Base-by-base conservation (phyloP, 2,329 filamentous ascomycete species). In the Aspergillus sp. region DNA sequence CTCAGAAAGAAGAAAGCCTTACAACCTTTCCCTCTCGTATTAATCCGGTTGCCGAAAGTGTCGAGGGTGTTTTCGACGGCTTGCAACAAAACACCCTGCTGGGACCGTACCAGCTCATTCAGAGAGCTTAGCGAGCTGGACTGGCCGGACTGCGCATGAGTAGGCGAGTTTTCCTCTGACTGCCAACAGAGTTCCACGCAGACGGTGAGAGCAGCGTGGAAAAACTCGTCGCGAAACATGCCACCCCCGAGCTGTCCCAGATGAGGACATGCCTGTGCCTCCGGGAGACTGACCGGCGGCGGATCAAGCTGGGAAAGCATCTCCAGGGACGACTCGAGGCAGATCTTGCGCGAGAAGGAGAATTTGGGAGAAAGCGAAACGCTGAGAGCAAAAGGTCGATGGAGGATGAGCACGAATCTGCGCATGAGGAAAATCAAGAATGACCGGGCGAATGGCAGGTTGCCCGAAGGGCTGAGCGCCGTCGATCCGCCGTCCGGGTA, bases 391-490 rank as follows among this genome's bases (percentile, higher is more conserved):
- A 73, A 75, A 1, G 74, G 75, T 7, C 77, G 79, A 62, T 88
- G 85, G 0, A 88, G 73, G 0, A 80, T 77, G 14, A 87, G 77
- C 2, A 86, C 65, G 65, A 85, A 86, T 14, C 85, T 82, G 5
- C 82, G 81, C 4, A 83, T 74, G 0, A 83, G 73, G 46, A 82
- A 80, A 52, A 85, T 80, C 26, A 84, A 70, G 5, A 86, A 67
- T 2, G 71, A 73, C 46, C 67, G 67, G 5, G 71, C 67, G 22
- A 75, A 75, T 18, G 66, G 63, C 47, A 67, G 58, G 16, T 60
- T 64, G n/a, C 59, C 62, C 16, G 49, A 39, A 0, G 60, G 45
- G 3, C 58, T 54, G 1, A 56, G 58, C 1, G 24, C 20, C 12
- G 52, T 57, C 5, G 56, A 50, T 32, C 52, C 54, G 46, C 63